phyloP scores from a whole-genome alignment of 192 early-diverging fungal genomes.

The Hyaloraphidium curvatum region DNA sequence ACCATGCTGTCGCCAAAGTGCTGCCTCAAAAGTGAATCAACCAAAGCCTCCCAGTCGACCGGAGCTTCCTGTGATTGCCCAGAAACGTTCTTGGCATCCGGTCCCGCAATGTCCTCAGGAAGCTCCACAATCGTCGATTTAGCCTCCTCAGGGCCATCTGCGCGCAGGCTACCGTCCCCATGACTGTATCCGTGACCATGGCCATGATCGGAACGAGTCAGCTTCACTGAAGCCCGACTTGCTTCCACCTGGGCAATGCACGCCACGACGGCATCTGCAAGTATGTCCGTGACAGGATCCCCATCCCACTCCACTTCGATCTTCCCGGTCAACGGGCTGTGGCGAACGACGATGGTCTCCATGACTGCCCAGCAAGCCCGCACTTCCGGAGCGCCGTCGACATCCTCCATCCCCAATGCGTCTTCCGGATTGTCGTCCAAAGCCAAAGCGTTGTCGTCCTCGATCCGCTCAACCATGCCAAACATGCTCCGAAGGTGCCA shows the following conservation, averaged over 20 bases:
- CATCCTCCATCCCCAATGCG: conserved; percentile 5
- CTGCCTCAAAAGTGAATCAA: no score
- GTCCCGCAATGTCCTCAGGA: no score
- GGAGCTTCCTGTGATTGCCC: no score
- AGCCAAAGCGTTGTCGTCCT: conserved; percentile 18
- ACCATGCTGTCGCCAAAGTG: no score
- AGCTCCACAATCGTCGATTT: background rate
- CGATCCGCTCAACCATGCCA: conserved; percentile 34
- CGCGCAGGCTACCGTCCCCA: background rate
- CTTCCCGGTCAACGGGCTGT: no score
- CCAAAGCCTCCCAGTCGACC: no score
- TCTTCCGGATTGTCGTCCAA: conserved; percentile 12
- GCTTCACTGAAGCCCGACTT: conserved; percentile 73
- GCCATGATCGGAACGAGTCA: background rate
- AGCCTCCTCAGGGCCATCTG: background rate
- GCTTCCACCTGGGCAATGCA: conserved; percentile 67
- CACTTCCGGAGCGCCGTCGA: background rate
- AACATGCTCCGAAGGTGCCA: conserved; percentile 93
- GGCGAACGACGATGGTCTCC: no score
- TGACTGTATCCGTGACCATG: background rate
- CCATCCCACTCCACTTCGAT: conserved; percentile 81
- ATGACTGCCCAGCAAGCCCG: background rate
- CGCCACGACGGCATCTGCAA: conserved; percentile 81
- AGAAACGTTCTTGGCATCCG: no score
- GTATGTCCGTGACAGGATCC: conserved; percentile 81